Evolutionary conservation across 148 eudicot genomes (phyloP), one percentile per base, ranked within the genome.

Genomic region (Rhododendron ferrugineum): DNA sequence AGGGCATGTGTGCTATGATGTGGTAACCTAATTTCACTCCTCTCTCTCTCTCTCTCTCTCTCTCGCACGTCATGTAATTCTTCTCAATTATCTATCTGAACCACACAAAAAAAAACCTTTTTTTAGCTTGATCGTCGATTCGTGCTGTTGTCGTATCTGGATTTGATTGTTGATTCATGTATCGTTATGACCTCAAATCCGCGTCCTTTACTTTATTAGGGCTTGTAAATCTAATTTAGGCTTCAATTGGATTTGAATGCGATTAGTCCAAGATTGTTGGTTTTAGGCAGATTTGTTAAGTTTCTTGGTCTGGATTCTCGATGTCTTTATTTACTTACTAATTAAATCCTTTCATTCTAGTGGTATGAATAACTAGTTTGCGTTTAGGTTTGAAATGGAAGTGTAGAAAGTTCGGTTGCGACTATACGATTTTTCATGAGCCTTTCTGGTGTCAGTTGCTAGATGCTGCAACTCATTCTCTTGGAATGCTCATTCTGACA

Each of bases 1-100:
- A 94, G 87, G 98, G 98, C 91, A 86, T 94, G 89, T 94, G 98
- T 56, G 98, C 96, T 28, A 79, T 94, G 81, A 94, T 94, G 96
- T 94, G 98, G 96, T 94, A 88, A 79, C 37, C 60, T 15, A n/a
- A 47, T 46, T n/a, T 78, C 81, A 15, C 64, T 54, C 82, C 34
- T 50, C 6, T 40, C 44, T 40, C 40, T 36, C 5, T 36, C 37
- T 36, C 42, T 77, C 2, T 8, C 28, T 30, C 62, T 52, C 5
- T 30, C 34, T 50, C 52, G 3, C 22, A 28, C 22, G 16, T 28
- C 4, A 0, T 79, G 22, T 3, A 26, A 13, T 78, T 46, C 56
- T 46, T 78, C 34, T 11, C 82, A 16, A 28, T 30, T 80, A 32
- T 49, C 82, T 50, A 26, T 80, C 40, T 79, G 14, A 79, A 26